These are phyloP conservation scores for Coleophoma crateriformis DNA, from an alignment of 2,329 filamentous ascomycete species.

Conservation along the genomic window DNA sequence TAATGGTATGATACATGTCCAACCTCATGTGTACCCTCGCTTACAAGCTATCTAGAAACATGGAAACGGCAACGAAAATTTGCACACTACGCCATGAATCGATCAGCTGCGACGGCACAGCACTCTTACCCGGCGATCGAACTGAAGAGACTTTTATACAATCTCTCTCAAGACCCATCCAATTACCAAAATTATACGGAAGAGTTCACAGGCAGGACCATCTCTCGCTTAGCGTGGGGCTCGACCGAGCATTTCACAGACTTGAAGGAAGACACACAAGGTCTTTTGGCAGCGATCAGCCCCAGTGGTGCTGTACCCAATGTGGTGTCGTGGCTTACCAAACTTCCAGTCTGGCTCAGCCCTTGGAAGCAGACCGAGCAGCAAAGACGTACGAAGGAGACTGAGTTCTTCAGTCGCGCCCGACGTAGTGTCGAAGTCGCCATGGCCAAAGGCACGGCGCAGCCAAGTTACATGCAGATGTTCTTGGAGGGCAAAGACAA, in stretches of 20 bases:
- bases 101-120: conserved; percentile 29
- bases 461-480: conserved; percentile 36
- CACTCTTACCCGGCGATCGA: conserved; percentile 38
- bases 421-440: conserved; percentile 30
- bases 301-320: conserved; percentile 40
- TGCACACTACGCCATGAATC: conserved; percentile 36
- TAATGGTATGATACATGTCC: conserved; percentile 27
- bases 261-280: conserved; percentile 38
- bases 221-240: conserved; percentile 40
- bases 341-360: conserved; percentile 32
- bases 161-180: conserved; percentile 32
- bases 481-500: conserved; percentile 35
- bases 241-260: conserved; percentile 32
- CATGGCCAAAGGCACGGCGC: conserved; percentile 25
- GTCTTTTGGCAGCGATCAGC: conserved; percentile 39
- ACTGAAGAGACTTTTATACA: conserved; percentile 31
- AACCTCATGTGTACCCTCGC: not conserved
- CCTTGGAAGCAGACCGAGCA: conserved; percentile 41
- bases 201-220: conserved; percentile 40
- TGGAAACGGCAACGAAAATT: conserved; percentile 44
- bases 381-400: conserved; percentile 33
- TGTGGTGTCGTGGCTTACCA: conserved; percentile 37
- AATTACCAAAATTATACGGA: conserved; percentile 41
- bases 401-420: conserved; percentile 30
- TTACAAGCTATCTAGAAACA: conserved; percentile 28